Evolutionary conservation across 208 protist species (phyloP), one percentile per base, ranked within the genome.

Genomic region (Leishmania gerbilli): DNA sequence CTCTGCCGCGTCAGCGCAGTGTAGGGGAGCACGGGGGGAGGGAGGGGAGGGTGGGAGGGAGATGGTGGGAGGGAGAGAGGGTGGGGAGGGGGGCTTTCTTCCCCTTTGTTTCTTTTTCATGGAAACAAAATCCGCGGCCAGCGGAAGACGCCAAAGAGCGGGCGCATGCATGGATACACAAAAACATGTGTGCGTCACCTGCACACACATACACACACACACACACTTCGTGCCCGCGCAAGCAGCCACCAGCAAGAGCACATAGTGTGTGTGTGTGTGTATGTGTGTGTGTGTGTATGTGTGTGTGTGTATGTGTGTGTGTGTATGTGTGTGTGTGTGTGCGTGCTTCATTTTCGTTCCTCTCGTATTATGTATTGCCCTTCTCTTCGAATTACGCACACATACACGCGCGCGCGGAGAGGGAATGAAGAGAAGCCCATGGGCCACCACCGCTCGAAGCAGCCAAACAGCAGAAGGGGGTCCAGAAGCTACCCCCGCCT

Each of bases 301-400:
- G 1, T 55, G 51, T 80, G 67, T 72, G 75, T 78, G 42, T 55
- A 15, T 55, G 51, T 55, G 1, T 55, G 51, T 80, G 67, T 72
- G 75, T 78, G 42, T n/a, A n/a, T n/a, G n/a, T 55, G 51, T 55
- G 51, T 55, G 1, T 55, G 51, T 80, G 67, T 72, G 75, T 78
- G 42, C 55, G 58, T 78, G 40, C 42, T 40, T 69, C 5, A 8
- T 13, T 76, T 34, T 51, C 19, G 45, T 82, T 71, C 27, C 60
- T 72, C 45, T 64, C 67, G 8, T 64, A 27, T 45, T 71, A 9
- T 71, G 27, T 34, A 7, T 45, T 27, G 60, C 60, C 9, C 27
- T 15, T 4, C 27, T 67, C 27, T 67, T 34, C 21, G 27, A 4
- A 0, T 19, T 0, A 67, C 8, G 27, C 21, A 13, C 60, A 67